Evolutionary conservation across 2,329 filamentous ascomycete genomes (phyloP).

Genomic region (Aspergillus niger): DNA sequence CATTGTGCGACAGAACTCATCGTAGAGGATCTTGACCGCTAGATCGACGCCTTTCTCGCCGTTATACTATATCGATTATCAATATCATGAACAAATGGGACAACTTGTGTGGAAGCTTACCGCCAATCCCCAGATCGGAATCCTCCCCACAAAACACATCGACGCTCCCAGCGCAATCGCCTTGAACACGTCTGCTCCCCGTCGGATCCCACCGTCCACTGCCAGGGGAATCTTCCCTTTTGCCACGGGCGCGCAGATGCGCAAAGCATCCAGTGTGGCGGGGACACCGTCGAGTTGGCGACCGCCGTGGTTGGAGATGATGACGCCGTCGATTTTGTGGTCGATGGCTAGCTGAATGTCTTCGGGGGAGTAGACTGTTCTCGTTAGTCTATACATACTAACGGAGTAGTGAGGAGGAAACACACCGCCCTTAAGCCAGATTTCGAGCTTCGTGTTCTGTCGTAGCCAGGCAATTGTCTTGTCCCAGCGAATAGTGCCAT

Average conservation of each 20-base stretch:
- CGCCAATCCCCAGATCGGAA: conserved; percentile 33
- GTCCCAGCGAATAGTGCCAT: conserved; percentile 48
- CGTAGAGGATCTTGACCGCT: conserved; percentile 25
- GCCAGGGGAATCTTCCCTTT: conserved; percentile 30
- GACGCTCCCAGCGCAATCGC: conserved; percentile 30
- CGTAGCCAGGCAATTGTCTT: conserved; percentile 50
- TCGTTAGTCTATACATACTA: neutral
- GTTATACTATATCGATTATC: conserved; percentile 17
- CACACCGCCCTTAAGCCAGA: conserved; percentile 21
- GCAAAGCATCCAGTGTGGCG: conserved; percentile 36
- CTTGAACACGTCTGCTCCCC: conserved; percentile 33
- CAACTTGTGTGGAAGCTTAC: conserved; percentile 13
- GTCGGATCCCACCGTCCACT: conserved; percentile 31
- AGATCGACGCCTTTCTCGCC: conserved; percentile 30
- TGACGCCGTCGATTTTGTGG: conserved; percentile 32
- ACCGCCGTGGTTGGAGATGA: conserved; percentile 39
- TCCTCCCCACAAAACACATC: conserved; percentile 27
- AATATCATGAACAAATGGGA: neutral
- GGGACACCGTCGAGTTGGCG: conserved; percentile 35
- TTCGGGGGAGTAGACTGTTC: conserved; percentile 26
- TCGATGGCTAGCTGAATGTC: conserved; percentile 34
- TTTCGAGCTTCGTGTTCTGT: conserved; percentile 48
- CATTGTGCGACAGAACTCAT: conserved; percentile 28
- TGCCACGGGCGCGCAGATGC: conserved; percentile 18
- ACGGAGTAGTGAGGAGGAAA: conserved; percentile 17